Conservation (phyloP, 441 rosid species). For the Daphne laureola region DNA sequence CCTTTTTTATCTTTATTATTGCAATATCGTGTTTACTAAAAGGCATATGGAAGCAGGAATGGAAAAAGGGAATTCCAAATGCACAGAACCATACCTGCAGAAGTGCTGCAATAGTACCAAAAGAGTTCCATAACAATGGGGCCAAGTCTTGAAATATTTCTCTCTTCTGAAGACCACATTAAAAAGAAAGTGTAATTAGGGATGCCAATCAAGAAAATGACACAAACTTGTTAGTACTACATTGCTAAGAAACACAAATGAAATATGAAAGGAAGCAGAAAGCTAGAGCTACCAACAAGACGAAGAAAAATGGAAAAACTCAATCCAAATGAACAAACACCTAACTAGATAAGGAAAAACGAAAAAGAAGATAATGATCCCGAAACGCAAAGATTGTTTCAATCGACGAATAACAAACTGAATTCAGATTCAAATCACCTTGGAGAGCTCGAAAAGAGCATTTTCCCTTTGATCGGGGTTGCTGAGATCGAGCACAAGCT, state of each 20-base stretch:
- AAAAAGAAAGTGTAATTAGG: slow-evolving; percentile 21
- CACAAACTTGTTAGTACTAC: no score
- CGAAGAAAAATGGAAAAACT: no score
- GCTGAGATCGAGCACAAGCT: slow-evolving; percentile 91
- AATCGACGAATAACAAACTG: no score
- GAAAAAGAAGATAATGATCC: background rate
- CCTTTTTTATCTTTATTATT: background rate
- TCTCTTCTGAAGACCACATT: slow-evolving; percentile 20
- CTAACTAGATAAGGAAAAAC: background rate
- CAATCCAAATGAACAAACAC: background rate
- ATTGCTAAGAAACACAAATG: no score
- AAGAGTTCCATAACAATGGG: slow-evolving; percentile 32
- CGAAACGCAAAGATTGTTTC: no score
- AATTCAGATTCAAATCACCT: slow-evolving; percentile 31
- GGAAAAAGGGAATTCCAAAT: slow-evolving; percentile 1
- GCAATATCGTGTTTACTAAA: background rate
- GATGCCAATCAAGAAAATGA: no score
- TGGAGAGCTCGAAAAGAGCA: slow-evolving; percentile 93
- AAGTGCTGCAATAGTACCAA: slow-evolving; percentile 28
- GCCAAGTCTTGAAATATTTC: slow-evolving; percentile 30
- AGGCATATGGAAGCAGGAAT: background rate
- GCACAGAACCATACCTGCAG: slow-evolving; percentile 27
- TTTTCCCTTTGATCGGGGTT: slow-evolving; percentile 97
- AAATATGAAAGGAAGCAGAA: background rate
- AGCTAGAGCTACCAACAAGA: background rate